Evolutionary conservation across 129 eudicot species (phyloP), one percentile per base, ranked within the genome.

Genomic region (Lactuca saligna): DNA sequence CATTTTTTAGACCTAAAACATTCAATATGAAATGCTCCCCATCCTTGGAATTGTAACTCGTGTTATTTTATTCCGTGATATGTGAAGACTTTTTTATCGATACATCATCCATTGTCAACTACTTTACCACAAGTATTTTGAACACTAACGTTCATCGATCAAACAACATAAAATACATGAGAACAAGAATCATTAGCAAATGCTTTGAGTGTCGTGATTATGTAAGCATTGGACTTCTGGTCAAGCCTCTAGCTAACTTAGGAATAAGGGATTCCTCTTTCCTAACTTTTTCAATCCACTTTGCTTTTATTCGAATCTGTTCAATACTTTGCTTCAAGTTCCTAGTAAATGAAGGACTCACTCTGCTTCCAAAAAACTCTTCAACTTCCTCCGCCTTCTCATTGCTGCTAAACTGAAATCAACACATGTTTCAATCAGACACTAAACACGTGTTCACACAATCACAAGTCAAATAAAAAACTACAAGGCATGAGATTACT

Each of bases 311-410:
- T 64, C 74, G 76, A 62, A 81, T 73, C 34, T 78, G 62, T 68
- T 83, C 90, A 16, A 78, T 78, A 70, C 90, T 85, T 79, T 79
- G 87, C 63, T 79, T 82, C 81, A 82, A 82, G 73, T 56, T 75
- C 81, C 76, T 79, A 13, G 41, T 78, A 63, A 85, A 71, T 65
- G 78, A 72, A 58, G 81, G 76, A 50, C 78, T 73, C 73, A 56
- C 72, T 51, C 82, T 72, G 75, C 62, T 73, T 55, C 71, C 68
- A 39, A 78, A 81, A 60, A 78, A 84, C 57, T 71, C 83, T 75
- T 81, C 84, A 41, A 78, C 83, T 41, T 81, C 86, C 57, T 78
- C 79, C 8, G 83, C 83, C 75, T 46, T 81, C 51, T 79, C 82
- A 51, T 75, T 35, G 82, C 84, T 81, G 76, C 81, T 53, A 62